Percentiles rank a stretch among this genome's conserved stretches.
Evolutionary conservation across 306 rosid genomes (phyloP).

Genomic region (Begonia loranthoides): DNA sequence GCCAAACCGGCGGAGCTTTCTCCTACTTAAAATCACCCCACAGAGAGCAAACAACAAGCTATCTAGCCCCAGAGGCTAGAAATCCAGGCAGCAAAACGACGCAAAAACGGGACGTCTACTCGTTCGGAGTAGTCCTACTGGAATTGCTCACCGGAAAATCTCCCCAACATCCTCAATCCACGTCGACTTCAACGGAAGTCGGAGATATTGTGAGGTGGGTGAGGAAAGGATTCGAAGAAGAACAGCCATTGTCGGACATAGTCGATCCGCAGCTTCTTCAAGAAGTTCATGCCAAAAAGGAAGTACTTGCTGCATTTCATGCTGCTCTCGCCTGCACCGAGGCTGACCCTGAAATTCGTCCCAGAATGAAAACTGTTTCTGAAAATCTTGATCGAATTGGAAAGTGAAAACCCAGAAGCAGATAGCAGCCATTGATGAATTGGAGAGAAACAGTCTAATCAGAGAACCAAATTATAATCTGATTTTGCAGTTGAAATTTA

Average conservation of each 20-base stretch:
- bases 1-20: constrained; percentile 85
- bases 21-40: constrained; percentile 62
- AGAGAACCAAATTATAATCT: no score
- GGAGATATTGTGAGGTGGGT: constrained; percentile 88
- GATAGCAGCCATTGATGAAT: constrained; percentile 1
- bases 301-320: constrained; percentile 77
- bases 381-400: constrained; percentile 78
- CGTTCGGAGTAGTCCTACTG: constrained; percentile 75
- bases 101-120: constrained; percentile 89
- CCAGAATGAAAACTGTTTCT: constrained; percentile 82
- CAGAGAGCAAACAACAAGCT: constrained; percentile 59
- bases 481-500: no score
- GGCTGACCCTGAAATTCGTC: constrained; percentile 74
- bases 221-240: constrained; percentile 82
- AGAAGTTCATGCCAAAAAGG: constrained; percentile 88
- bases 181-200: constrained; percentile 71
- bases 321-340: constrained; percentile 81
- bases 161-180: constrained; percentile 77
- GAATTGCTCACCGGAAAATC: constrained; percentile 90
- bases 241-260: constrained; percentile 77
- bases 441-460: neutral
- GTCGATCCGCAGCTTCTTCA: constrained; percentile 76
- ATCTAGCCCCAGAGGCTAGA: constrained; percentile 75
- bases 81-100: constrained; percentile 54
- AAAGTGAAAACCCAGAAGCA: neutral